Conservation (phyloP, 148 eudicot species). For the Spergularia bocconei region DNA sequence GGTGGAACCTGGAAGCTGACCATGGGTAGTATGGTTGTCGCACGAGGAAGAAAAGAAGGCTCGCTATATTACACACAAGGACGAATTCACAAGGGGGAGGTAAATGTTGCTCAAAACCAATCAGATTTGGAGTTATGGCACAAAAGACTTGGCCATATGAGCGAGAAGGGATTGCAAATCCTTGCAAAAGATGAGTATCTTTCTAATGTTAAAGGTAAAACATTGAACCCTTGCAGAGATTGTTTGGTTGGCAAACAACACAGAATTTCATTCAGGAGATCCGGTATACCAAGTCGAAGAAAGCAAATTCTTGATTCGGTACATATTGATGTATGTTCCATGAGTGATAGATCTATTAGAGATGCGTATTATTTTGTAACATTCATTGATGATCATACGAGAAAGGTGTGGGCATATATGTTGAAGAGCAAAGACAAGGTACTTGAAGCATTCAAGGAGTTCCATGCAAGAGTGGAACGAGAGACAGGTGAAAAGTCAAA, state of each 20-base stretch:
- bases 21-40: background rate
- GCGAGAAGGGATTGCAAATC: background rate
- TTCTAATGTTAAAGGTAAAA: background rate
- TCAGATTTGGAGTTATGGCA: background rate
- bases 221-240: background rate
- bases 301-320: background rate
- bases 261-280: background rate
- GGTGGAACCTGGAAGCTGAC: slow-evolving; percentile 3
- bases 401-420: background rate
- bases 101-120: background rate
- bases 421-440: background rate
- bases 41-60: background rate
- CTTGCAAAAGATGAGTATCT: background rate
- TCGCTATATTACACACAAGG: background rate
- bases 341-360: background rate
- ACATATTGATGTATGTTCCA: background rate
- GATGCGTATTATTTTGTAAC: background rate
- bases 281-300: background rate
- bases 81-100: background rate
- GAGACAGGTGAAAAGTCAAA: background rate
- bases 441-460: background rate
- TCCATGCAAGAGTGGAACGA: background rate
- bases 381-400: background rate
- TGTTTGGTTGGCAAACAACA: background rate
- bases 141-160: slow-evolving; percentile 6